phyloP scores from a whole-genome alignment of 148 eudicot species.

The Heliosperma pusillum region DNA sequence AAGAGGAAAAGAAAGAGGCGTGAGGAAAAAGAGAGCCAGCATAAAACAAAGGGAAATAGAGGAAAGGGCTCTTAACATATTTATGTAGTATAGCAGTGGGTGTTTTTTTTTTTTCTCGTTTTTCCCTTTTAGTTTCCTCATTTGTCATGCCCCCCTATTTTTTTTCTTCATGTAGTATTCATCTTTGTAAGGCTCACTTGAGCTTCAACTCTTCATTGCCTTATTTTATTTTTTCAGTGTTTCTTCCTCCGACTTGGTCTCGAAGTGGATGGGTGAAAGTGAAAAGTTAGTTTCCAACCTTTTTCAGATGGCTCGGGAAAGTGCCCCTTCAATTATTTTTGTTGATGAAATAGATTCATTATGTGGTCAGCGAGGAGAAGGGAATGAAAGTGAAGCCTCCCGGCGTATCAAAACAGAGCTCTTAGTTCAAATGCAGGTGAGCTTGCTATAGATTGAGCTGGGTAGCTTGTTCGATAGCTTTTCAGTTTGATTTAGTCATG shows the following conservation, averaged over 20 bases:
- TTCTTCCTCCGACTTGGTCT: constrained; percentile 94
- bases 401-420: constrained; percentile 97
- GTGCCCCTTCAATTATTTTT: constrained; percentile 90
- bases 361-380: constrained; percentile 99
- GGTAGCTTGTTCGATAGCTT: not conserved
- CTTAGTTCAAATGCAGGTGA: constrained; percentile 99
- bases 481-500: too few species aligned
- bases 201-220: constrained; percentile 40
- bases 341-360: constrained; percentile 97
- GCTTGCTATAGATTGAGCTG: not conserved
- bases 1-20: not conserved
- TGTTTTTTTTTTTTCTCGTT: too few species aligned
- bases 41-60: not conserved
- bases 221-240: constrained; percentile 53
- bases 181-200: too few species aligned
- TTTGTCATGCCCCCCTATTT: not conserved
- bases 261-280: constrained; percentile 99
- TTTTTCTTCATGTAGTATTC: constrained; percentile 1
- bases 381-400: constrained; percentile 99
- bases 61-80: not conserved
- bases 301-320: constrained; percentile 98
- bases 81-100: not conserved
- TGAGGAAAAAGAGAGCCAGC: not conserved
- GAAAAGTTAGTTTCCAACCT: constrained; percentile 95
- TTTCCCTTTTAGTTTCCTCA: not conserved